Evolutionary conservation across 2,329 filamentous ascomycete species (phyloP), one percentile per base, ranked within the genome.

Genomic region (Stromatinia cepivora): DNA sequence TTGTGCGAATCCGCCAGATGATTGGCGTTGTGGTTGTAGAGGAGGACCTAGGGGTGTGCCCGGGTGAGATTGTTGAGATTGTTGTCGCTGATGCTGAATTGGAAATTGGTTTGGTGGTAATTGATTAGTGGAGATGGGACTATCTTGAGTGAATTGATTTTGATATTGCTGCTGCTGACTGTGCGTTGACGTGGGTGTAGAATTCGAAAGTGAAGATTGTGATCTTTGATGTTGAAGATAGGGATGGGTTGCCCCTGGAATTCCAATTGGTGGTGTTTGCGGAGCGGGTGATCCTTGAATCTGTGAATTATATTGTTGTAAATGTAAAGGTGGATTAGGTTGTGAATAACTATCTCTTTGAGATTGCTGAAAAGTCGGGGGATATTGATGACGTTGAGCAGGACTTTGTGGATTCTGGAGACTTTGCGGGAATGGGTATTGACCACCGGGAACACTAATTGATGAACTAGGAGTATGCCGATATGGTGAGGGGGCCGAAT

Each of bases 161-260:
- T 78, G 17, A 83, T 68, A 42, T 36, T 56, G 66, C 17, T 54
- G 34, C 58, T 84, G 84, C 77, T 88, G 86, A 75, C 84, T 85
- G 59, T 88, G 86, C 22, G 86, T 84, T 52, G 87, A 88, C 9
- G 86, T 88, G n/a, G 87, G 87, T 48, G 87, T 89, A 15, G 86
- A 81, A 36, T 83, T 84, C 17, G 87, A 88, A 68, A 88, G 85
- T 8, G 84, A 80, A 31, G 87, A 89, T 69, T 85, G 85, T 54
- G 87, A 87, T 74, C 86, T 78, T 72, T 81, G 80, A 69, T 82
- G 81, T 59, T 80, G 77, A 57, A 81, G 74, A 70, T 76, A 78
- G 69, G 77, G 73, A 73, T 78, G 73, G 39, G 77, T 52, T 71
- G 76, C 70, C 66, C 76, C 72, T 70, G 77, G 72, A 72, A 79